Percentiles rank a stretch among this genome's conserved stretches.
Evolutionary conservation across 108 stramenopile genomes (phyloP).

Genomic region (Nitzschia inconspicua): DNA sequence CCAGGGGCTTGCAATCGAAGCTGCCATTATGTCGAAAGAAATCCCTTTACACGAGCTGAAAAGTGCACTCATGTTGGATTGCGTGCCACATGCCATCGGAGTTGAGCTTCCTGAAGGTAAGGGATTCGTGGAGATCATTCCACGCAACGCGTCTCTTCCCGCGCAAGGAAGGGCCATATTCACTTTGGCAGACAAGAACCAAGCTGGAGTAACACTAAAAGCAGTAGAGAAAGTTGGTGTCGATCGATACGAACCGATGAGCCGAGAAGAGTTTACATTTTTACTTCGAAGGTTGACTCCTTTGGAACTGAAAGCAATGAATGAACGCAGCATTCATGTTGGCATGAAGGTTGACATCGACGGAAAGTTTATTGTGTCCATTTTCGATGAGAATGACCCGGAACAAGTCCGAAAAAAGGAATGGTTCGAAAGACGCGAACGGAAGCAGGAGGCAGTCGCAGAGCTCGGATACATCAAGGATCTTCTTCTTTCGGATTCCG

Average conservation of each 20-base stretch:
- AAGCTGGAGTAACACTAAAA: constrained; percentile 66
- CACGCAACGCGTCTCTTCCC: constrained; percentile 57
- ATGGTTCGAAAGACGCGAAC: constrained; percentile 34
- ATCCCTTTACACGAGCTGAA: constrained; percentile 65
- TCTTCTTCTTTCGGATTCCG: constrained; percentile 6
- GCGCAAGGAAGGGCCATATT: constrained; percentile 64
- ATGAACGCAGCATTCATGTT: constrained; percentile 47
- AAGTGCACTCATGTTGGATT: constrained; percentile 81
- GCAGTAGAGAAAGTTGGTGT: constrained; percentile 68
- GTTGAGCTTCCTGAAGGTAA: constrained; percentile 29
- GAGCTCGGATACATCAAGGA: constrained; percentile 12
- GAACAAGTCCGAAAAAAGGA: constrained; percentile 64
- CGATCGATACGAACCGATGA: constrained; percentile 46
- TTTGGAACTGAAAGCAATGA: constrained; percentile 19
- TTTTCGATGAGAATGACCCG: constrained; percentile 75
- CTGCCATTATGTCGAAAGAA: constrained; percentile 55
- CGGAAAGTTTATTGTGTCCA: constrained; percentile 66
- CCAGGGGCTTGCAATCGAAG: constrained; percentile 80
- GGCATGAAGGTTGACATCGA: constrained; percentile 64
- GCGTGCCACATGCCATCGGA: constrained; percentile 78
- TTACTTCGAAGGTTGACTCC: constrained; percentile 49
- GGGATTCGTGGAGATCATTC: constrained; percentile 54
- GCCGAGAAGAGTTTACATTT: constrained; percentile 60
- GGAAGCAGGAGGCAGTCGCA: background rate
- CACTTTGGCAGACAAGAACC: constrained; percentile 43